Base-by-base conservation (phyloP, 202 grass and related monocot genomes). In the Schoenoplectus tabernaemontani region DNA sequence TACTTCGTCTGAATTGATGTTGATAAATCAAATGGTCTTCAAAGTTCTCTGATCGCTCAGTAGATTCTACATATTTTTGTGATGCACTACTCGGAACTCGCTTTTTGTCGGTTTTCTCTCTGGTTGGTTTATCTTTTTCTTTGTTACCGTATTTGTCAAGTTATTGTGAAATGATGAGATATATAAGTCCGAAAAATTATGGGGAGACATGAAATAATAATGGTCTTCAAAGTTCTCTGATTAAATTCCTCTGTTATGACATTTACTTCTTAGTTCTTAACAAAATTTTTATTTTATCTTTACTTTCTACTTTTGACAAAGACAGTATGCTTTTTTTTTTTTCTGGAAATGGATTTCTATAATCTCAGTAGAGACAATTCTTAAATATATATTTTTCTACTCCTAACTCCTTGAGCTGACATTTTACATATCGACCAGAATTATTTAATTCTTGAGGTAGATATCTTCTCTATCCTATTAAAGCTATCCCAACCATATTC, bases 11-110 rank as follows among this genome's bases (percentile, higher is more conserved):
- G 47, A 59, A 78, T 61, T 60, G 1, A 78, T 78, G 76, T 61
- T n/a, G 76, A 61, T 60, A 44, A 30, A 4, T 60, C 33, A 44
- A 26, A 70, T 70, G 65, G 39, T 46, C 39, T 78, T 78, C 75
- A 78, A 78, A 78, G 75, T 78, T 78, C 76, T 78, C 76, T 78
- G 76, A 78, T 78, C 17, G 34, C 10, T 60, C 56, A 61, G 60
- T 56, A 44, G 32, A 44, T 42, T 60, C 11, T 15, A 1, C 26
- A 78, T 0, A 53, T 63, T 44, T 48, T 28, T 28, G 28, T 28
- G 28, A 28, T 28, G 28, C 28, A 28, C 28, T 28, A 28, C 28
- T 28, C 42, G 7, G 1, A 72, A 48, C 22, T 16, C 8, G 0
- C 0, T 44, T 47, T 61, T 79, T 77, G 13, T 33, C 0, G 60